Evolutionary conservation across 1,284 basidiomycete genomes (phyloP), one percentile per base, ranked within the genome.

Genomic region (Puccinia coronata): DNA sequence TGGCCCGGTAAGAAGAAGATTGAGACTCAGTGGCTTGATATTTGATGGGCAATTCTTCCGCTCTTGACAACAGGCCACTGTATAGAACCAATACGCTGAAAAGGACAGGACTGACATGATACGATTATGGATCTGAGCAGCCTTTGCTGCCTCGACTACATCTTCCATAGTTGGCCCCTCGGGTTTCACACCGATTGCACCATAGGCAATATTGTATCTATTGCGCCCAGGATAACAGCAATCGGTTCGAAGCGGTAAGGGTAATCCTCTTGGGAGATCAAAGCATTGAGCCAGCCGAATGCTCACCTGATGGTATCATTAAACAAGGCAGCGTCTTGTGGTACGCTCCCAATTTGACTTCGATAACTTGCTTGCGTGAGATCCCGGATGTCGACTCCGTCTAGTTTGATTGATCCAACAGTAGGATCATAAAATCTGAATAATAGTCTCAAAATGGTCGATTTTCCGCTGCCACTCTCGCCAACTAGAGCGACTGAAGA

Each of bases 391-490:
- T 96, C 93, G 84, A 92, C 89, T 0, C 92, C 93, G 84, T 96
- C 93, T 82, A 96, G 91, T 72, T 85, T 75, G 74, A 87, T 87
- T 82, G 91, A 89, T 47, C 92, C 92, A 78, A 90, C 89, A 43
- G 89, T 88, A 28, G 94, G 89, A 84, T 96, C 95, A 86, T 96
- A 96, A 87, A 97, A 95, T 65, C 94, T 90, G 86, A 93, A 96
- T 20, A 97, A 88, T 67, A 95, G 88, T 23, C 93, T 91, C 78
- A 94, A 87, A 77, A 95, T 90, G 0, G 94, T 94, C 14, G 81
- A 82, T 81, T 84, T 84, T 8, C 84, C 84, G 3, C 82, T 91
- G 59, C 92, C 92, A 20, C 77, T 82, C n/a, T 84, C 82, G 0
- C 85, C 85, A 41, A 95, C 92, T 36, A 95, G 89, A 0, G 93